Conservation (phyloP, 1,284 basidiomycete species). For the Sanghuangporus sanghuang region DNA sequence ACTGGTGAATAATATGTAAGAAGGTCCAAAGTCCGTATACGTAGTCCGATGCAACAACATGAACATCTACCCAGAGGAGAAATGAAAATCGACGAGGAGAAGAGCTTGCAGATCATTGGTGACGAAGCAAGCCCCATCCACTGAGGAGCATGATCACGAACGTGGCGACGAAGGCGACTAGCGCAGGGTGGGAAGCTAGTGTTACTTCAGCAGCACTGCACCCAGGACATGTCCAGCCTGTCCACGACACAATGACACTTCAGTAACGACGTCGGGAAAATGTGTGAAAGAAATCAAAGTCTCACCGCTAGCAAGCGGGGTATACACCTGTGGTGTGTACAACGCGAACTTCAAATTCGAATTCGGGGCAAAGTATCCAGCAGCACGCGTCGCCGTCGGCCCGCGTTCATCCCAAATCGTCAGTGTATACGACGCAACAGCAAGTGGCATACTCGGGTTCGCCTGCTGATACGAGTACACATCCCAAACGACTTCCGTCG, state of each 20-base stretch:
- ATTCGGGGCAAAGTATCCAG: constrained; percentile 72
- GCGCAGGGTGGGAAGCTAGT: constrained; percentile 54
- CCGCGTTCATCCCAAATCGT: constrained; percentile 80
- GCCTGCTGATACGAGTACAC: constrained; percentile 69
- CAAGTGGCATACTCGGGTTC: constrained; percentile 63
- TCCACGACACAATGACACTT: not conserved
- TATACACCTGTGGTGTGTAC: constrained; percentile 79
- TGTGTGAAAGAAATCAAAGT: constrained; percentile 1
- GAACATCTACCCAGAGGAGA: constrained; percentile 6
- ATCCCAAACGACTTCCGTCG: constrained; percentile 78
- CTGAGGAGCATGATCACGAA: constrained; percentile 70
- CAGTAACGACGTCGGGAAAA: constrained; percentile 11
- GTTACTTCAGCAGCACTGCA: constrained; percentile 50
- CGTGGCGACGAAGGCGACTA: constrained; percentile 61
- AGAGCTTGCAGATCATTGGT: constrained; percentile 5
- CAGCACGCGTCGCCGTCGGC: constrained; percentile 45
- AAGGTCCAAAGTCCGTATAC: constrained; percentile 13
- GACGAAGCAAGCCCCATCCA: constrained; percentile 59
- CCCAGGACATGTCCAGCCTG: constrained; percentile 74
- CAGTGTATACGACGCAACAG: constrained; percentile 71
- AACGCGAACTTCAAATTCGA: constrained; percentile 73
- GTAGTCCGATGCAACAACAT: constrained; percentile 5
- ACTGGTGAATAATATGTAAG: not conserved
- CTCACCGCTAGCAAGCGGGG: constrained; percentile 61
- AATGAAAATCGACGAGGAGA: not conserved